Base-by-base conservation (phyloP, 83 land plant genomes). In the Isoetes engelmannii region DNA sequence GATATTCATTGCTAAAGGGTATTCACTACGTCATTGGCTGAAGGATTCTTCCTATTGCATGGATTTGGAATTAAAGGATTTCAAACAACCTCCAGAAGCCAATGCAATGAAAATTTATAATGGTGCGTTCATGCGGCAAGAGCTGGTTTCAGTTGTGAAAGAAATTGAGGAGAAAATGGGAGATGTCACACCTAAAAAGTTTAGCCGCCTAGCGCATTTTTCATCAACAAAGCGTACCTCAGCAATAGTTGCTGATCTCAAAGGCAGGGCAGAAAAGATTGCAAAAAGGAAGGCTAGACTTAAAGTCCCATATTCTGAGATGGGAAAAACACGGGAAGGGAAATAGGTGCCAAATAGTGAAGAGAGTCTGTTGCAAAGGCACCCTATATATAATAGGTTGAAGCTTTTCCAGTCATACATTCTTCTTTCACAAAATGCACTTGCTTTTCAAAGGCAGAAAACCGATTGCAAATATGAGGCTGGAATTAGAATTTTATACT, bases 11-110 rank as follows among this genome's bases (percentile, higher is more conserved):
- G 83, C 97, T 44, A 89, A 89, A 65, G 94, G 87, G 5, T 90
- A 95, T 61, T 84, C 99, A 41, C 77, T 95, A 17, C 71, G 92
- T 45, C 79, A 85, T 84, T 95, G 99, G 99, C 77, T 95, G 44
- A 95, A 95, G 61, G 99, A 95, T n/a, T 95, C 99, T 12, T 82
- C 99, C 21, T 85, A 85, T 57, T 95, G 99, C 74, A 58, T 85
- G 76, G 94, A 95, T 67, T 84, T 95, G 61, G 97, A 92, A 71
- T 73, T 95, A 62, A 85, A 77, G 73, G 85, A 91, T 72, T 81
- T 73, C 15, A 45, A 75, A 6, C 62, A 78, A 28, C 80, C 87
- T 19, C 99, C 99, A 0, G 79, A 87, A 46, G 18, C 48, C 8
- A 95, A 91, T 59, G 79, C 99, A 13, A 95, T 95, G 86, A 74